Conservation (phyloP, 208 protist species). For the Acanthamoeba sp. region DNA sequence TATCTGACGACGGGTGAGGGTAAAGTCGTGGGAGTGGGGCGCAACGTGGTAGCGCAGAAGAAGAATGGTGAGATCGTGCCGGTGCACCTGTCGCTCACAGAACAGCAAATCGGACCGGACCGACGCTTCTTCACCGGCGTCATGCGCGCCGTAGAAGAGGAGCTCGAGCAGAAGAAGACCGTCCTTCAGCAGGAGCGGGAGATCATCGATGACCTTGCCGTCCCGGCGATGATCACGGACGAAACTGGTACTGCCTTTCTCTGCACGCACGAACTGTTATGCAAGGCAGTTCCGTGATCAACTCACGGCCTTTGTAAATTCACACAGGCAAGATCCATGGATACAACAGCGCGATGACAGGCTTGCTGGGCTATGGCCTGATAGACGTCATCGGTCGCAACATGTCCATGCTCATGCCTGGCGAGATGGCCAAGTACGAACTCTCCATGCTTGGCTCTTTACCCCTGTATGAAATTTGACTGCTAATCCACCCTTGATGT, state of each 20-base stretch:
- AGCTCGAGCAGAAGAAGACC: slow-evolving; percentile 74
- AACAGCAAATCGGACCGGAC: slow-evolving; percentile 61
- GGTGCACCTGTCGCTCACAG: slow-evolving; percentile 67
- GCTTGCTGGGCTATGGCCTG: slow-evolving; percentile 9
- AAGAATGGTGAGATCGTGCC: slow-evolving; percentile 67
- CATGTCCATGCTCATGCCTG: background rate
- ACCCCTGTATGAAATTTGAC: background rate
- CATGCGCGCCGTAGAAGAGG: slow-evolving; percentile 64
- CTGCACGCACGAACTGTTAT: background rate
- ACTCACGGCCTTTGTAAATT: background rate
- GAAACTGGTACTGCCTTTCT: slow-evolving; percentile 2
- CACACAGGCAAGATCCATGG: slow-evolving; percentile 50
- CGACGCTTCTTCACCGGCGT: slow-evolving; percentile 56
- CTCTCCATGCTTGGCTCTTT: background rate
- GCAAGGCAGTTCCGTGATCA: background rate
- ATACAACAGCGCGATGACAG: slow-evolving; percentile 2
- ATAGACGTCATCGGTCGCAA: slow-evolving; percentile 63
- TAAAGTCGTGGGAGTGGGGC: slow-evolving; percentile 42
- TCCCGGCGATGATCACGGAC: slow-evolving; percentile 62
- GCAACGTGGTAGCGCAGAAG: slow-evolving; percentile 65
- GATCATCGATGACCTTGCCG: slow-evolving; percentile 53
- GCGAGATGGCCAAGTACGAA: background rate
- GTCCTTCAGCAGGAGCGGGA: slow-evolving; percentile 72
- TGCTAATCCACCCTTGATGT: background rate
- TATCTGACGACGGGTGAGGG: slow-evolving; percentile 40